A percentile compares a stretch with the other conserved stretches of the same genome.
phyloP scores from a whole-genome alignment of 257 asterid species.

The Jacaranda mimosifolia region DNA sequence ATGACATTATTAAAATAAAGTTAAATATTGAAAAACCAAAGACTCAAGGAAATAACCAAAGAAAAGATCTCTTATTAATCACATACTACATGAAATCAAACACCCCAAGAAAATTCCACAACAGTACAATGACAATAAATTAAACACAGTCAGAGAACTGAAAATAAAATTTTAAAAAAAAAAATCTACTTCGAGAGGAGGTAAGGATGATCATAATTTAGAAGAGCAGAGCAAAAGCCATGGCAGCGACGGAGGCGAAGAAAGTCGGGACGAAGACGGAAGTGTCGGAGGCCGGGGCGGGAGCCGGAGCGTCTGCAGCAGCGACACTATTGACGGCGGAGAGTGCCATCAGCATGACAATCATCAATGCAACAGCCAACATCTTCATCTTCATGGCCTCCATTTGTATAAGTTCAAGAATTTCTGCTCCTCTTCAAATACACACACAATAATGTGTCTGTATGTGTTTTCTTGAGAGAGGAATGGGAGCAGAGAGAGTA shows the following conservation, averaged over 20 bases:
- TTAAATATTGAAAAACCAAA: not conserved
- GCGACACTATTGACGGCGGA: constrained; percentile 55
- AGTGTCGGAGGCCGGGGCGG: constrained; percentile 62
- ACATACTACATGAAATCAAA: not conserved
- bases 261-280: constrained; percentile 55
- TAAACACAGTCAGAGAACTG: not conserved
- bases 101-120: constrained; percentile 12
- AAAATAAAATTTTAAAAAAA: not conserved
- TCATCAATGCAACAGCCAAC: constrained; percentile 46
- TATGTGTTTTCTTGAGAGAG: not conserved
- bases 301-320: constrained; percentile 65
- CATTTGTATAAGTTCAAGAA: constrained; percentile 30
- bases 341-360: constrained; percentile 50
- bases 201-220: constrained; percentile 18
- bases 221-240: constrained; percentile 56
- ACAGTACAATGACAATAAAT: constrained; percentile 5
- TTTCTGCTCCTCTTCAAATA: not conserved
- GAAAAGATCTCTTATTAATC: constrained; percentile 20
- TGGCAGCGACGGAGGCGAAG: constrained; percentile 51
- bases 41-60: not conserved
- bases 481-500: not conserved
- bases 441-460: constrained; percentile 25
- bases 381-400: constrained; percentile 58
- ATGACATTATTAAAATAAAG: not conserved
- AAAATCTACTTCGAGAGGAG: not conserved